These are phyloP conservation scores for Nemania serpens DNA, from an alignment of 2,329 filamentous ascomycete genomes.

Conservation along the genomic window DNA sequence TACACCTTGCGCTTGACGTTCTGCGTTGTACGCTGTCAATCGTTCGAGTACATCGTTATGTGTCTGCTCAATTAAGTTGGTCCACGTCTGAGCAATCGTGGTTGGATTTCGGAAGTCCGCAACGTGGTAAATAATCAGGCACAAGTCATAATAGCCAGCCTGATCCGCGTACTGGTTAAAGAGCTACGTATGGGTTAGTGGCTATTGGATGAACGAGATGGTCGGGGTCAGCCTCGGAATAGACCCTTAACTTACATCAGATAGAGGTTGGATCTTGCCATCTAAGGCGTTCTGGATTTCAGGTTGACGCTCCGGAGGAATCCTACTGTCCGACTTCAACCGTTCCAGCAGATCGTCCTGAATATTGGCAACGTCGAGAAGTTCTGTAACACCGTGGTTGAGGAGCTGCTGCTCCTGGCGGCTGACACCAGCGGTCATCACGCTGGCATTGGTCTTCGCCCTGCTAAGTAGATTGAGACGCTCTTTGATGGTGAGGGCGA, in stretches of 20 bases:
- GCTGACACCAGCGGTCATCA: constrained; percentile 75
- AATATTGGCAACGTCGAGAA: constrained; percentile 91
- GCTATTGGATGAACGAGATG: neutral
- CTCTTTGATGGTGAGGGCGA: constrained; percentile 77
- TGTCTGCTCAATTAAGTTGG: constrained; percentile 74
- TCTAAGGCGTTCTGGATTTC: constrained; percentile 73
- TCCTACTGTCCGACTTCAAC: constrained; percentile 72
- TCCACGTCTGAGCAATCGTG: constrained; percentile 85
- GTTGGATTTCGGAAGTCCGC: constrained; percentile 89
- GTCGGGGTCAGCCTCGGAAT: neutral
- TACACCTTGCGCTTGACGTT: constrained; percentile 46
- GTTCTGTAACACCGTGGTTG: constrained; percentile 80
- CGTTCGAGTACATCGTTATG: constrained; percentile 60
- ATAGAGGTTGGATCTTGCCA: constrained; percentile 76
- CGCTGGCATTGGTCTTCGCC: constrained; percentile 90
- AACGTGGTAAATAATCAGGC: constrained; percentile 86
- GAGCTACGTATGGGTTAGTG: constrained; percentile 58
- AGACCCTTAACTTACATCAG: constrained; percentile 63
- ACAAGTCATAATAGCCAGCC: constrained; percentile 91
- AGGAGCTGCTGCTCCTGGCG: constrained; percentile 83
- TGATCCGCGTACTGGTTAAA: constrained; percentile 92
- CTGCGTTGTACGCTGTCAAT: constrained; percentile 46
- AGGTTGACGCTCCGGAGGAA: constrained; percentile 64
- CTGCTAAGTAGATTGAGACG: constrained; percentile 88
- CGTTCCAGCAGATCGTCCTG: constrained; percentile 89